Conservation (phyloP, 1,139 yeast genomes). For the Hanseniaspora sp. region DNA sequence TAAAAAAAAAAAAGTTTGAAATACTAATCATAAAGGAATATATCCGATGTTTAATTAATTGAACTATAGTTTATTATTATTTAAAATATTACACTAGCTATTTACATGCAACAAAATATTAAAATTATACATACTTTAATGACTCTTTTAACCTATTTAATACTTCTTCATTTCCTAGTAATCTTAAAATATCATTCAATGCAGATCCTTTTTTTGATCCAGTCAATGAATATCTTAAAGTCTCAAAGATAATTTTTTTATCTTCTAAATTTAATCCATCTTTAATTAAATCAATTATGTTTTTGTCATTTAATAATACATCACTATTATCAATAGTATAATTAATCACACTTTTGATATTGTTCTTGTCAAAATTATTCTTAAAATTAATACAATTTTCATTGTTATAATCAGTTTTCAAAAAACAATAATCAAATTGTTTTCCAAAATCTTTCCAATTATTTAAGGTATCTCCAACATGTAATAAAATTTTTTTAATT, state of each 20-base stretch:
- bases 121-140: conserved; percentile 6
- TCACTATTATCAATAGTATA: conserved; percentile 15
- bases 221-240: conserved; percentile 60
- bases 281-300: conserved; percentile 4
- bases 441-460: conserved; percentile 40
- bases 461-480: conserved; percentile 34
- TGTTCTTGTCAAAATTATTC: conserved; percentile 17
- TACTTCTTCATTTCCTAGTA: conserved; percentile 44
- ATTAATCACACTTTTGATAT: conserved; percentile 20
- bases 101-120: neutral
- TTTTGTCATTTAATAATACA: neutral
- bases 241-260: conserved; percentile 46
- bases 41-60: neutral
- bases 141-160: conserved; percentile 32
- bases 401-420: conserved; percentile 31
- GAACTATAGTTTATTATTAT: too few species aligned
- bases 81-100: neutral
- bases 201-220: conserved; percentile 65
- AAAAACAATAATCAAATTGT: conserved; percentile 41
- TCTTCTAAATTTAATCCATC: conserved; percentile 19
- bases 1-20: neutral
- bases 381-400: conserved; percentile 23
- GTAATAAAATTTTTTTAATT: conserved; percentile 22
- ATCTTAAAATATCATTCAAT: conserved; percentile 46
- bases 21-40: neutral